Evolutionary conservation across 2,329 filamentous ascomycete genomes (phyloP).

Genomic region (Aspergillus carbonarius): DNA sequence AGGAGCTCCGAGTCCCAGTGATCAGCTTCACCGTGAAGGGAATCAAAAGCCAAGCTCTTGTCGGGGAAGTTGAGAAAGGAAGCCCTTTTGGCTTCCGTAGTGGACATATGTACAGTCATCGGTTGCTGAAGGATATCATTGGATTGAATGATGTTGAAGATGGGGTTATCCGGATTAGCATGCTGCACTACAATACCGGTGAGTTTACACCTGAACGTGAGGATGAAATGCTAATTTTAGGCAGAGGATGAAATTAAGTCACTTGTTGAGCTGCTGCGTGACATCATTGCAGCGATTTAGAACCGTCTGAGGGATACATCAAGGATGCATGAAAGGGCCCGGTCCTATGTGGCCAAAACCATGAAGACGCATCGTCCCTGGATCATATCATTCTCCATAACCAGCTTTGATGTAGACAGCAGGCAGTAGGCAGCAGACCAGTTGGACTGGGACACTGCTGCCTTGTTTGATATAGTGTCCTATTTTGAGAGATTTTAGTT

Average conservation of each 20-base stretch:
- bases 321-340: not conserved
- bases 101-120: constrained; percentile 68
- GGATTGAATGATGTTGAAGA: constrained; percentile 57
- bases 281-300: not conserved
- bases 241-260: not conserved
- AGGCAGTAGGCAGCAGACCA: not conserved
- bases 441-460: not conserved
- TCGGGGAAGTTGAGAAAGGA: constrained; percentile 61
- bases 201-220: constrained; percentile 32
- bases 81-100: constrained; percentile 63
- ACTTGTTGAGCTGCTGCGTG: constrained; percentile 1
- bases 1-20: constrained; percentile 58
- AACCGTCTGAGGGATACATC: not conserved
- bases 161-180: constrained; percentile 67
- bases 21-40: constrained; percentile 66
- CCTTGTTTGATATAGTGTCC: not conserved
- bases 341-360: not conserved
- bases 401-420: not conserved
- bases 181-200: constrained; percentile 72
- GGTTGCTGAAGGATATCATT: constrained; percentile 60
- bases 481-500: not conserved
- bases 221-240: not conserved
- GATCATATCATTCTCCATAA: not conserved
- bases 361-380: not conserved
- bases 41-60: constrained; percentile 56